A percentile compares a stretch with the other conserved stretches of the same genome.
Evolutionary conservation across 2,329 filamentous ascomycete genomes (phyloP).

Genomic region (Diplodia seriata): DNA sequence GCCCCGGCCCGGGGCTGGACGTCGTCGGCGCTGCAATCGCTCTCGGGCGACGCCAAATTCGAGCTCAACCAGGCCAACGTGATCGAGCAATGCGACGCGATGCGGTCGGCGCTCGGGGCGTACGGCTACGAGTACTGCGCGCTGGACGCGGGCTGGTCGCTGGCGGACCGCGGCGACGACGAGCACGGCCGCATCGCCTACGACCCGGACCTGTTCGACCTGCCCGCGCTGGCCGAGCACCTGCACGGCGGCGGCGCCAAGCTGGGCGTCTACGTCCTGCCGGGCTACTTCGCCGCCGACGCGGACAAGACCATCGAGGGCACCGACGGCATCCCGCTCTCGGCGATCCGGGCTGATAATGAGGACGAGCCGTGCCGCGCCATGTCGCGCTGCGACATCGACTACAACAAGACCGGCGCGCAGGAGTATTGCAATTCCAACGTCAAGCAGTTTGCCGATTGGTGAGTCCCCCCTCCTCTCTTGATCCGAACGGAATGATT

Average conservation of each 20-base stretch:
- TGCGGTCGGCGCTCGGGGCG: slow-evolving; percentile 29
- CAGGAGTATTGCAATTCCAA: slow-evolving; percentile 42
- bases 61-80: slow-evolving; percentile 36
- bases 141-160: slow-evolving; percentile 42
- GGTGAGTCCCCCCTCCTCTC: slow-evolving; percentile 29
- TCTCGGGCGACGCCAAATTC: slow-evolving; percentile 33
- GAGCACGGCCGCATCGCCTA: slow-evolving; percentile 40
- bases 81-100: slow-evolving; percentile 37
- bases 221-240: slow-evolving; percentile 37
- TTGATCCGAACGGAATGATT: neutral
- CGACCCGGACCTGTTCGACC: slow-evolving; percentile 38
- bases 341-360: slow-evolving; percentile 35
- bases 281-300: slow-evolving; percentile 38
- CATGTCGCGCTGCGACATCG: slow-evolving; percentile 36
- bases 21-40: slow-evolving; percentile 39
- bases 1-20: slow-evolving; percentile 39
- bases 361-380: slow-evolving; percentile 32
- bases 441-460: slow-evolving; percentile 39
- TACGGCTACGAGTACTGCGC: slow-evolving; percentile 40
- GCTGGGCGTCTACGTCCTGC: slow-evolving; percentile 41
- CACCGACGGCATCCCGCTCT: slow-evolving; percentile 37
- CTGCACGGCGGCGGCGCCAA: slow-evolving; percentile 38
- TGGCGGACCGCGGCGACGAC: slow-evolving; percentile 35
- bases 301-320: slow-evolving; percentile 38
- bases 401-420: slow-evolving; percentile 38